Base-by-base conservation (phyloP, 176 grass and related monocot species). In the Tillandsia leiboldiana region DNA sequence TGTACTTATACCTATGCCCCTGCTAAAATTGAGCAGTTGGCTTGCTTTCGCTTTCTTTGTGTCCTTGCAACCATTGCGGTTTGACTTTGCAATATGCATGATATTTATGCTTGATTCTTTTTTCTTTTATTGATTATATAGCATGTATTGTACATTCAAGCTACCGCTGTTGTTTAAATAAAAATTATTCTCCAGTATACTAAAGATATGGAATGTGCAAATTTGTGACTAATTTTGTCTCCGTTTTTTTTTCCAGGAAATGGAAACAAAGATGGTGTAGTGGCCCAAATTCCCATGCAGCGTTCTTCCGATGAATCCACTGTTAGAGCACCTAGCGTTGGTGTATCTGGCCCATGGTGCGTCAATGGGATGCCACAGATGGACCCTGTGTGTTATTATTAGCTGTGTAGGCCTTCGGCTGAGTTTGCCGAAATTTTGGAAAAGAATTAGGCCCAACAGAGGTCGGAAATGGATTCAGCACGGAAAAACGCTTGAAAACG, bases 211-310 rank as follows among this genome's bases (percentile, higher is more conserved):
- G 26, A 70, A 85, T 74, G 14, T 59, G 54, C 54, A 9, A 59
- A 59, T 59, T 59, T 59, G 14, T 59, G 53, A 59, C 20, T 59
- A 18, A 59, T 15, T 18, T 59, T 56, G 53, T 51, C 82, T 86
- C 10, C 82, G 65, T 66, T 52, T 84, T 84, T 84, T 12, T 84
- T 69, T 84, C 42, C 71, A 96, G 92, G 92, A 83, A 96, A 96
- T 73, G 92, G 92, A 53, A 96, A 85, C 47, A 96, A 96, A 79
- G 68, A 84, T 69, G 92, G 92, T n/a, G n/a, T n/a, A n/a, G n/a
- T n/a, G n/a, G n/a, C n/a, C n/a, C n/a, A n/a, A n/a, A n/a, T n/a
- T n/a, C n/a, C n/a, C n/a, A n/a, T n/a, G n/a, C n/a, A n/a, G n/a
- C n/a, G n/a, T n/a, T n/a, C n/a, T n/a, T n/a, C n/a, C n/a, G n/a